Evolutionary conservation across 208 protist species (phyloP), one percentile per base, ranked within the genome.

Genomic region (Trypanosoma lewisi): DNA sequence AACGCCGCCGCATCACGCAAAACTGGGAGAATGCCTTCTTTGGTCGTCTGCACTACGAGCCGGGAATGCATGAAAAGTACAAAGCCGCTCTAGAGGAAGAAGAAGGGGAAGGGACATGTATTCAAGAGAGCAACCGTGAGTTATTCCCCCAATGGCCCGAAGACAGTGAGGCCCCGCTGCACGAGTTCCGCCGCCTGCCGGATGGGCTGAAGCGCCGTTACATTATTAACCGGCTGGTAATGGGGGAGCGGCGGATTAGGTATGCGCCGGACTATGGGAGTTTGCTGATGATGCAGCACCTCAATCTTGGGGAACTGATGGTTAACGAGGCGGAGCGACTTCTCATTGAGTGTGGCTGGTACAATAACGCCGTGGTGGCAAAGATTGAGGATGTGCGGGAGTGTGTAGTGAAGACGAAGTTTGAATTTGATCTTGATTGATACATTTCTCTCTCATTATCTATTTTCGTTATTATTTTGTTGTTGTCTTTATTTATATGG

Each of bases 21-120:
- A 70, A 82, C 34, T 95, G 89, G 89, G 89, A 93, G 53, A 93
- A 90, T 52, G 87, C 89, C 28, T 95, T 95, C 55, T 90, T 91
- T 71, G 84, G 84, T 23, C 77, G 84, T 21, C 58, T 89, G 61
- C 85, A 91, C 67, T 93, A 79, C 66, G 89, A 95, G 30, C 57
- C 78, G 2, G 84, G 86, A 12, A 95, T 95, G 89, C 89, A 85
- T 55, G 78, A 83, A 51, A 75, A 78, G 5, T 95, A 82, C 50
- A 53, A 64, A 4, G 55, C 71, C 14, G 89, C 85, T 0, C 39
- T 86, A 19, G 75, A 75, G 16, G 64, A 68, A 7, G 83, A 92
- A 56, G 82, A 88, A 23, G 65, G 65, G 31, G 78, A 67, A 50
- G 54, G 27, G 17, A 44, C 2, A 42, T 30, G 39, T 28, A 30